Evolutionary conservation across 2,329 filamentous ascomycete species (phyloP), one percentile per base, ranked within the genome.

Genomic region (Phialophora verrucosa): DNA sequence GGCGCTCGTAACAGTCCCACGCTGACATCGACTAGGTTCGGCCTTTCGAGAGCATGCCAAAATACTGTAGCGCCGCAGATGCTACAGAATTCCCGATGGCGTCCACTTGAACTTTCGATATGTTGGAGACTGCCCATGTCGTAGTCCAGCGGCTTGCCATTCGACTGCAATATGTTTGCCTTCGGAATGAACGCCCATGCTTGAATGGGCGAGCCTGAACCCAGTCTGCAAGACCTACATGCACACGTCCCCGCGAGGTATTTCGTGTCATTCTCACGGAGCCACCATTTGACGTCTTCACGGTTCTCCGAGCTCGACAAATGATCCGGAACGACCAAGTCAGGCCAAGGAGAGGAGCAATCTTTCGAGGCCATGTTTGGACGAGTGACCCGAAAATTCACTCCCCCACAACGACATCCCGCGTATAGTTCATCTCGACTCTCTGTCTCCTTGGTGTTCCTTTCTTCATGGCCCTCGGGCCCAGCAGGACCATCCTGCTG

Each of bases 111-210:
- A 27, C 86, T 90, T 17, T 80, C 74, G 73, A 89, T 89, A 12
- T 73, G 78, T 59, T 80, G 81, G 63, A 88, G 75, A 0, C 83
- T 83, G 0, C 80, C 81, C 29, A 76, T 71, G 0, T 77, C 73
- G 2, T 83, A 77, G 11, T 71, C 66, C 5, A 81, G 66, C 1
- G 76, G 72, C 23, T 72, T 72, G 17, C 77, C 72, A 59, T 68
- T 59, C 12, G 31, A n/a, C 31, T 70, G 68, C 6, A 66, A 14
- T n/a, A 70, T 62, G 56, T 90, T 88, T 1, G 78, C 76, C 29
- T 81, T 80, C 0, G 88, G 87, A 0, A 91, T 78, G 73, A 90
- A 91, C 0, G 86, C 82, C 89, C 89, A 91, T 0, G 83, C 78
- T 71, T 89, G 84, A 56, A 90, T 83, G 63, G 90, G 88, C 67